Evolutionary conservation across 352 stramenopile genomes (phyloP), one percentile per base, ranked within the genome.

Genomic region (Phytophthora idaei): DNA sequence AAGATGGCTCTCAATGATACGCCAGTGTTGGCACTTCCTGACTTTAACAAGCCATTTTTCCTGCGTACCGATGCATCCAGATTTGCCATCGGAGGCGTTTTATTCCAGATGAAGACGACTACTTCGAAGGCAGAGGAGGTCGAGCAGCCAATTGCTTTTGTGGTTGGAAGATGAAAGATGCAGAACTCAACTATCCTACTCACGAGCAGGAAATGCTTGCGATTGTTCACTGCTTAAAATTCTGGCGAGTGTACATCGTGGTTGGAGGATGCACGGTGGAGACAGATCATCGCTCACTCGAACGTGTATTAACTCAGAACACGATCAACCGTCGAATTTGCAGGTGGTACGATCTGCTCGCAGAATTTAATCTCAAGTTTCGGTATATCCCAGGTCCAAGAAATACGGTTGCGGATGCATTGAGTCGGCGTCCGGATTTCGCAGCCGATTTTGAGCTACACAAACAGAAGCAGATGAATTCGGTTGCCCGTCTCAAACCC

Each of bases 121-220:
- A 0, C 45, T 11, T n/a, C 31, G n/a, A 48, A 31, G 17, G 0
- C 17, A 21, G 36, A 55, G n/a, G 28, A 9, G 15, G 42, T 49
- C 37, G 46, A 57, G 34, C 21, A 57, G 3, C 46, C 59, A 31
- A 67, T 67, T 5, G 60, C 51, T 15, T 57, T 36, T 45, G 17
- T 8, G 60, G 51, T 29, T 31, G 25, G 15, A 61, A 67, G 25
- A 29, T 67, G 3, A 57, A 28, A 6, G 41, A 55, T 5, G 39
- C 63, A 28, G 48, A 65, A 14, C 49, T 64, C 6, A 65, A 65
- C 36, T 70, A 70, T 29, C 62, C 54, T 0, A 69, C 62, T 12
- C 54, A 59, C 44, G 55, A 70, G n/a, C 45, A 62, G 14, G 61
- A 68, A 45, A 57, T 68, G 53, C 34, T 62, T 1, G 61, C 61